Conservation (phyloP, 495 filamentous ascomycete species). For the Pyronema domesticum region DNA sequence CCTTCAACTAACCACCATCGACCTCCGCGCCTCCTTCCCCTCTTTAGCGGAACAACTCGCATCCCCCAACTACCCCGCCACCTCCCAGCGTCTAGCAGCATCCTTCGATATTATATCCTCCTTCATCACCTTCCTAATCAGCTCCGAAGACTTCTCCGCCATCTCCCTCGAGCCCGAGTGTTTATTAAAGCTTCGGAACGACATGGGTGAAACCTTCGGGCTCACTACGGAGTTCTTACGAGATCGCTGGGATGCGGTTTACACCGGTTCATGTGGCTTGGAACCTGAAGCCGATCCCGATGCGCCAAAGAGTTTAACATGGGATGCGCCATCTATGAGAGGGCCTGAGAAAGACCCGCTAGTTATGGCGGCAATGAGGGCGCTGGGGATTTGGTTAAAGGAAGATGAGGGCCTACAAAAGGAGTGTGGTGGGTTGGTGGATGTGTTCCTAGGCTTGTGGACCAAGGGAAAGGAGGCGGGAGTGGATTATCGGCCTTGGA, state of each 20-base stretch:
- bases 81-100: constrained; percentile 37
- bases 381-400: constrained; percentile 41
- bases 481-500: constrained; percentile 34
- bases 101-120: constrained; percentile 40
- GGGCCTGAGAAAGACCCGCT: constrained; percentile 33
- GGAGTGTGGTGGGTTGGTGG: constrained; percentile 38
- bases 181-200: constrained; percentile 39
- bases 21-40: constrained; percentile 44
- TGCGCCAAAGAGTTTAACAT: constrained; percentile 31
- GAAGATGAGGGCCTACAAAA: constrained; percentile 43
- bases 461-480: constrained; percentile 15
- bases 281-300: constrained; percentile 32
- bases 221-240: constrained; percentile 44
- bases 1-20: constrained; percentile 40
- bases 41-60: constrained; percentile 38
- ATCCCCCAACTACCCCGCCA: constrained; percentile 30
- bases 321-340: constrained; percentile 31
- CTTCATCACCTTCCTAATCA: constrained; percentile 41
- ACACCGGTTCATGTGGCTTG: neutral
- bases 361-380: constrained; percentile 31
- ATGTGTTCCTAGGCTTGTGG: constrained; percentile 43
- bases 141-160: constrained; percentile 26
- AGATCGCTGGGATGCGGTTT: constrained; percentile 40
- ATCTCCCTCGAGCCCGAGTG: constrained; percentile 30
- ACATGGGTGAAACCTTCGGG: constrained; percentile 40